Base-by-base conservation (phyloP, 129 eudicot genomes). In the Erigeron canadensis region DNA sequence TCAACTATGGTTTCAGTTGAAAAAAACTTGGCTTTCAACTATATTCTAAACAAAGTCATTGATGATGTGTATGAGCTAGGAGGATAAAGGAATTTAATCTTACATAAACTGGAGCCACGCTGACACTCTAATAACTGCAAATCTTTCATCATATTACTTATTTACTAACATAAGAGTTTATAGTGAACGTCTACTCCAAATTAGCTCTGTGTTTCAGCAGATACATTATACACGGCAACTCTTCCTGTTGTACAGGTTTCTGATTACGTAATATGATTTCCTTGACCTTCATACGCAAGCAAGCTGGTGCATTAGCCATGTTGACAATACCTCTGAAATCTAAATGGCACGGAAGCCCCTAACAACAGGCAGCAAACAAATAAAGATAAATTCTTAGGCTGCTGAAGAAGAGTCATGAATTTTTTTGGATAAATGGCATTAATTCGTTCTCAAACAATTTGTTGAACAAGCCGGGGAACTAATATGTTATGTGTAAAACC, bases 261-360 rank as follows among this genome's bases (percentile, higher is more conserved):
- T 18, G 54, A 17, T 76, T 76, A 45, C 8, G 21, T 38, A 76
- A 67, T 76, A 39, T 39, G 23, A 76, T 59, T 76, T 76, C 69
- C 55, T 15, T 68, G 23, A 59, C 28, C 48, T 44, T 58, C 2
- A 10, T 18, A 38, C 16, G 68, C 62, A 76, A 19, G 57, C 80
- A 68, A 68, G 37, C 62, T 8, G 80, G 80, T 16, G 40, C 63
- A 17, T 59, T n/a, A n/a, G n/a, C n/a, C n/a, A n/a, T n/a, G n/a
- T n/a, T n/a, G n/a, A n/a, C n/a, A n/a, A n/a, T n/a, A n/a, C 37
- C 53, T 6, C 5, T 59, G 75, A 63, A 40, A 43, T 21, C 75
- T 75, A 68, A 4, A 42, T 18, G n/a, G n/a, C 62, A 18, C 45
- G 53, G 50, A 37, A 76, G 10, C 13, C 80, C 80, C 80, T 76